Evolutionary conservation across 495 filamentous ascomycete genomes (phyloP).

Genomic region (Glonium stellatum): DNA sequence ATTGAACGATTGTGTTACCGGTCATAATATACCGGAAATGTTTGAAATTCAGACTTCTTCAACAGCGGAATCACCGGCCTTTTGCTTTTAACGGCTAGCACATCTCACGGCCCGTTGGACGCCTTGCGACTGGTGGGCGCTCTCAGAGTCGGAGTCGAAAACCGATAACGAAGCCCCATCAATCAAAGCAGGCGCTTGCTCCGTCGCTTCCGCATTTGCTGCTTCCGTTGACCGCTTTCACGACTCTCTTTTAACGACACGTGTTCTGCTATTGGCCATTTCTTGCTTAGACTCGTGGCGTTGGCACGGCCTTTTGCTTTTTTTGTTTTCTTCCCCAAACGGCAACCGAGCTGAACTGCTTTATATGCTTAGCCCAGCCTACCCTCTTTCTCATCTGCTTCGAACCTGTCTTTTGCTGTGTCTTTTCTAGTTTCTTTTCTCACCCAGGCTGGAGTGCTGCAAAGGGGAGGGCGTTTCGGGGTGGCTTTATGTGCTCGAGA

Average conservation of each 20-base stretch:
- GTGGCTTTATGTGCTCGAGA: not conserved
- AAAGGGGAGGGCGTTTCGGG: not conserved
- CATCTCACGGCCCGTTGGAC: too few relatives aligned
- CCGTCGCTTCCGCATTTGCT: too few relatives aligned
- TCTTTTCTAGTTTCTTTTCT: not conserved
- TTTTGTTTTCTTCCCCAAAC: not conserved
- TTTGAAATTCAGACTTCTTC: not conserved
- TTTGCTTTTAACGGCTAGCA: too few relatives aligned
- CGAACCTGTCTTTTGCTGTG: not conserved
- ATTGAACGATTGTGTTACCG: slow-evolving; percentile 20
- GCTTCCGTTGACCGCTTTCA: not conserved
- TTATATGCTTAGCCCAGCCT: not conserved
- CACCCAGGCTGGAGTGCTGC: not conserved
- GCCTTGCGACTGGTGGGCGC: too few relatives aligned
- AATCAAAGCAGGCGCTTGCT: not conserved
- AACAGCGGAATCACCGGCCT: not conserved
- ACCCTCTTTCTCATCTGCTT: not conserved
- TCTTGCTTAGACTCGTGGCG: not conserved
- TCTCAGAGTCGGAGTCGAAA: too few relatives aligned
- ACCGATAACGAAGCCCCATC: not conserved
- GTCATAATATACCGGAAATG: slow-evolving; percentile 10
- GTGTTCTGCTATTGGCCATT: not conserved
- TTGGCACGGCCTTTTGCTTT: not conserved
- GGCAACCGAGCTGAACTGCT: not conserved
- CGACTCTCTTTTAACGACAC: not conserved